Conservation (phyloP, 1,139 yeast species). For the Magnusiomyces fungicola region DNA sequence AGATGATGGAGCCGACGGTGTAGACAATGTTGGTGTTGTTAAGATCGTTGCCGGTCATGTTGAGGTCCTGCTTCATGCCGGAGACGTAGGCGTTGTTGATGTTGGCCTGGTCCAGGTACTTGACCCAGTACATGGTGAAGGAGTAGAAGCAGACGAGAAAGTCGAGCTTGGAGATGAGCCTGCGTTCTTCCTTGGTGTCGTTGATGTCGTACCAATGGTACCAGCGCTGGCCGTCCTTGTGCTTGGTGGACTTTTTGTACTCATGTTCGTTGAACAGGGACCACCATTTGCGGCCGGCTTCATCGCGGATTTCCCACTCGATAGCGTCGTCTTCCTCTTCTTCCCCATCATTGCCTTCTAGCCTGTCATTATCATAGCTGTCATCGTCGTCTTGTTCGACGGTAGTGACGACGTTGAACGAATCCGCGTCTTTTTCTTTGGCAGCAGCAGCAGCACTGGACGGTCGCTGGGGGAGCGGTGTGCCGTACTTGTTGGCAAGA, state of each 20-base stretch:
- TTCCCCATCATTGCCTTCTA: too few species aligned
- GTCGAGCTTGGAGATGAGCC: slow-evolving; percentile 54
- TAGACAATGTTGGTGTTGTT: slow-evolving; percentile 54
- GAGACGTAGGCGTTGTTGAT: slow-evolving; percentile 63
- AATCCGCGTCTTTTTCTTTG: background rate
- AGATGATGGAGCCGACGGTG: slow-evolving; percentile 50
- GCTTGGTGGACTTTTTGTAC: slow-evolving; percentile 30
- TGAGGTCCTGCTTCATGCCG: slow-evolving; percentile 51
- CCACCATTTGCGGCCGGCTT: slow-evolving; percentile 57
- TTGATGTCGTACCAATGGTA: slow-evolving; percentile 57
- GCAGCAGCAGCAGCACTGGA: background rate
- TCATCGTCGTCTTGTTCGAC: background rate
- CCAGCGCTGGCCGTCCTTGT: slow-evolving; percentile 33
- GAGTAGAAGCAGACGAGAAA: slow-evolving; percentile 51
- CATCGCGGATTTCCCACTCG: slow-evolving; percentile 28
- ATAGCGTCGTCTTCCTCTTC: background rate
- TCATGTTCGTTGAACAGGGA: slow-evolving; percentile 51
- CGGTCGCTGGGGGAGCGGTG: background rate
- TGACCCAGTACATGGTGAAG: slow-evolving; percentile 62
- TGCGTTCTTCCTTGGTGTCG: slow-evolving; percentile 47
- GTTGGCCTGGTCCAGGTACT: slow-evolving; percentile 52
- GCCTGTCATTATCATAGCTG: too few species aligned
- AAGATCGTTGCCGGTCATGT: slow-evolving; percentile 60
- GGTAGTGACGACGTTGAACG: background rate
- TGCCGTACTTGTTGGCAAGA: background rate